A percentile compares a stretch with the other conserved stretches of the same genome.
phyloP scores from a whole-genome alignment of 805 yeast species.

The Schwanniomyces sp. region DNA sequence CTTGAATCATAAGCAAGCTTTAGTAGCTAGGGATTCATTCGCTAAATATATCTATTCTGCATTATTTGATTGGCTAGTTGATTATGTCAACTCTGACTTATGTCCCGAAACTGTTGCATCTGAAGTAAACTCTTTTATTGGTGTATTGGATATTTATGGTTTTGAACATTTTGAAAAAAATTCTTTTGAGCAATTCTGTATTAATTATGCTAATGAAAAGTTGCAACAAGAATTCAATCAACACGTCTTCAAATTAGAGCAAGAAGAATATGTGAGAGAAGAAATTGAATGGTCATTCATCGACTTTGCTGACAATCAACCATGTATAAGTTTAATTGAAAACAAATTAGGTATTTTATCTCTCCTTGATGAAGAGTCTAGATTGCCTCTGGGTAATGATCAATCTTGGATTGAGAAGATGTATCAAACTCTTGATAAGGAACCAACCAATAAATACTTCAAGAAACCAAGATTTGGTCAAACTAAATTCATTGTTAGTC shows the following conservation, averaged over 20 bases:
- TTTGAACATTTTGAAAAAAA: constrained; percentile 94
- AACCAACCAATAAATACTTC: constrained; percentile 74
- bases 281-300: constrained; percentile 96
- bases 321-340: constrained; percentile 91
- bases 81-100: constrained; percentile 75
- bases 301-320: constrained; percentile 95
- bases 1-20: constrained; percentile 77
- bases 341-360: constrained; percentile 84
- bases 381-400: constrained; percentile 91
- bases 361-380: constrained; percentile 89
- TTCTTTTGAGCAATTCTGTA: constrained; percentile 96
- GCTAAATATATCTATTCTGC: constrained; percentile 92
- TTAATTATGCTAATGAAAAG: constrained; percentile 95
- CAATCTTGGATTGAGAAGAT: constrained; percentile 90
- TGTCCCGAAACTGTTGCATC: constrained; percentile 69
- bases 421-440: constrained; percentile 79
- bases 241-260: constrained; percentile 95
- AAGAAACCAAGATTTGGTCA: constrained; percentile 94
- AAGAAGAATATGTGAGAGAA: constrained; percentile 90
- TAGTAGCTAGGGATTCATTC: constrained; percentile 94
- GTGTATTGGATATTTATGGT: constrained; percentile 96
- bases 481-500: constrained; percentile 84
- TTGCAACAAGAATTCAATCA: constrained; percentile 96
- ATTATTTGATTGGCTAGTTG: constrained; percentile 92
- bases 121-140: constrained; percentile 73